These are phyloP conservation scores for Intubia oerlemansii DNA, from an alignment of 2,329 filamentous ascomycete species.

Conservation along the genomic window DNA sequence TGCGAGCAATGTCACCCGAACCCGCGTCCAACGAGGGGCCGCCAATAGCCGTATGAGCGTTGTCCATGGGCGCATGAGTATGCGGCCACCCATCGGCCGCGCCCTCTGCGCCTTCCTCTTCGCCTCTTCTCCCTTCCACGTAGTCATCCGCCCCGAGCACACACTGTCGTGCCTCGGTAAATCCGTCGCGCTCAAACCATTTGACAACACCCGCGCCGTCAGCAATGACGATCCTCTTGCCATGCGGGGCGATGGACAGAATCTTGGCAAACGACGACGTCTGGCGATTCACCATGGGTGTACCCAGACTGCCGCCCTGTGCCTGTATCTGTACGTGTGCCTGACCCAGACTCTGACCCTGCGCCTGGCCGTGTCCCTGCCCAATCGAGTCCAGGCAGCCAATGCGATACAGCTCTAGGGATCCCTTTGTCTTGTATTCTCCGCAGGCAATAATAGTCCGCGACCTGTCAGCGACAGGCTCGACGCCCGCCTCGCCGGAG, in stretches of 20 bases:
- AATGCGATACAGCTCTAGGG: slow-evolving; percentile 58
- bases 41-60: slow-evolving; percentile 13
- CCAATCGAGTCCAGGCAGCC: background rate
- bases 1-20: slow-evolving; percentile 56
- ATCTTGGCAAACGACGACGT: slow-evolving; percentile 64
- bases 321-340: too few species aligned
- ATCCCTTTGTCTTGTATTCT: slow-evolving; percentile 81
- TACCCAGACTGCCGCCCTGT: too few species aligned
- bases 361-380: too few species aligned
- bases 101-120: background rate
- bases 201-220: slow-evolving; percentile 70
- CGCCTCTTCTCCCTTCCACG: background rate
- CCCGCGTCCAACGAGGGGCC: slow-evolving; percentile 17
- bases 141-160: slow-evolving; percentile 27
- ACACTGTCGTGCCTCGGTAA: slow-evolving; percentile 32
- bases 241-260: slow-evolving; percentile 62
- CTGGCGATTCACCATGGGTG: slow-evolving; percentile 56
- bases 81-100: too few species aligned
- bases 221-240: slow-evolving; percentile 60
- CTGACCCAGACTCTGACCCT: too few species aligned
- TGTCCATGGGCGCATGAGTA: too few species aligned
- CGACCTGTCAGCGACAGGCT: too few species aligned
- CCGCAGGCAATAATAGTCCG: slow-evolving; percentile 75
- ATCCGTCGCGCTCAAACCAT: slow-evolving; percentile 78
- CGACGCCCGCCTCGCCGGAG: slow-evolving; percentile 31